Evolutionary conservation across 2,329 filamentous ascomycete species (phyloP).

Genomic region (Beauveria varroae): DNA sequence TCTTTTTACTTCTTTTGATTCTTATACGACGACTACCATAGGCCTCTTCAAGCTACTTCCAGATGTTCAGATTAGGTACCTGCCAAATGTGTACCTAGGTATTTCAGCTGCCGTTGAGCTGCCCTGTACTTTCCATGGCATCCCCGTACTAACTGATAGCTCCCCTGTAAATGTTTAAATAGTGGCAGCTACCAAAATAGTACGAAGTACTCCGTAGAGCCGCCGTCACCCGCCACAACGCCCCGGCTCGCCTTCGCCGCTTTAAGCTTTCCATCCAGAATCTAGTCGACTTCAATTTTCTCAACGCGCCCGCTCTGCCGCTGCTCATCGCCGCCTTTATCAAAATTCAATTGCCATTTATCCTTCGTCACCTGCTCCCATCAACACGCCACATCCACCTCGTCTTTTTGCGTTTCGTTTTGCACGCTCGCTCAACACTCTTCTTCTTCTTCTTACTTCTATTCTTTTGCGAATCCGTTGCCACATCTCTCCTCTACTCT

Average conservation of each 20-base stretch:
- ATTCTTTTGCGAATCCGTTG: neutral
- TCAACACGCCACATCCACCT: slow-evolving; percentile 4
- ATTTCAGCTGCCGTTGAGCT: too few species aligned
- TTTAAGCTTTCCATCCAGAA: neutral
- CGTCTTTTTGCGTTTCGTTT: neutral
- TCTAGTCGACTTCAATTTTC: neutral
- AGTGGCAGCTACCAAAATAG: neutral
- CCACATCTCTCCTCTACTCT: neutral
- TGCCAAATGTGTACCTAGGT: too few species aligned
- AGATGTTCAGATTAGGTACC: too few species aligned
- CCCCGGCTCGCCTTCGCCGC: neutral
- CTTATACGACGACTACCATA: too few species aligned
- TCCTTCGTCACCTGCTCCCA: slow-evolving; percentile 8
- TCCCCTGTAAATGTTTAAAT: neutral
- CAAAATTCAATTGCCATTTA: neutral
- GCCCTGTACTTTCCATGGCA: too few species aligned
- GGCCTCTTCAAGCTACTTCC: too few species aligned
- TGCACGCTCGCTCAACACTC: neutral
- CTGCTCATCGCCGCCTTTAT: slow-evolving; percentile 3
- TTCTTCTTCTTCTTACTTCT: neutral
- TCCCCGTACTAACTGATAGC: neutral
- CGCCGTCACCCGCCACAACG: slow-evolving; percentile 2
- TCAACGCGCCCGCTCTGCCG: neutral
- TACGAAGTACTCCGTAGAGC: too few species aligned
- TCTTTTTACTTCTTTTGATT: too few species aligned